Percentiles rank a stretch among this genome's conserved stretches.
phyloP scores from a whole-genome alignment of 305 asterid species.

The Fraxinus greggii region DNA sequence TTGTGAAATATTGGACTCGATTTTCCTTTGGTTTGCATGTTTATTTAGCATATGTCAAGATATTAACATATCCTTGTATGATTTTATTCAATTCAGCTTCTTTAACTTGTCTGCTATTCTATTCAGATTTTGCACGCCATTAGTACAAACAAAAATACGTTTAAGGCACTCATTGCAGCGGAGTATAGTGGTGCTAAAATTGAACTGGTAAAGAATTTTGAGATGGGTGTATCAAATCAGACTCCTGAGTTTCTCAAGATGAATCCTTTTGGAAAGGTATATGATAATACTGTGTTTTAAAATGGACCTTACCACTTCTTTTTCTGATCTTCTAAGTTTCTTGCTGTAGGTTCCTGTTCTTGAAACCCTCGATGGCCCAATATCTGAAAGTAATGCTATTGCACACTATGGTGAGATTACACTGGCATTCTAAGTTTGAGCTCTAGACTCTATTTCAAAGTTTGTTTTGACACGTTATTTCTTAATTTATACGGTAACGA shows the following conservation, averaged over 20 bases:
- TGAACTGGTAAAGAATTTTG: slow-evolving; percentile 42
- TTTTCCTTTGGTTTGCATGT: not conserved
- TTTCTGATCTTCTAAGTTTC: slow-evolving; percentile 15
- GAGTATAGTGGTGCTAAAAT: slow-evolving; percentile 47
- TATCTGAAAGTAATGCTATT: slow-evolving; percentile 63
- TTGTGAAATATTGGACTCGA: not conserved
- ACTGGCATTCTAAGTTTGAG: not conserved
- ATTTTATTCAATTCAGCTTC: slow-evolving; percentile 1
- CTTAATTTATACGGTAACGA: slow-evolving; percentile 39
- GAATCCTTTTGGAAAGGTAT: slow-evolving; percentile 57
- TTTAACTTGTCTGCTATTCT: slow-evolving; percentile 4
- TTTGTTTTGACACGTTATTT: slow-evolving; percentile 23
- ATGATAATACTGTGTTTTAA: not conserved
- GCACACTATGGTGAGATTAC: slow-evolving; percentile 59
- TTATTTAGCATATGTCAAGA: not conserved
- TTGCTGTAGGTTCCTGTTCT: slow-evolving; percentile 63
- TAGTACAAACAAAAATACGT: slow-evolving; percentile 33
- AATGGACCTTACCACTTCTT: not conserved
- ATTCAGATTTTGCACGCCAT: slow-evolving; percentile 38
- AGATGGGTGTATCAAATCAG: slow-evolving; percentile 54
- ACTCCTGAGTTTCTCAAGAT: slow-evolving; percentile 55
- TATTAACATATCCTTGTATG: not conserved
- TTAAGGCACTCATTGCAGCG: slow-evolving; percentile 44
- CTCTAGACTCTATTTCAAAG: not conserved
- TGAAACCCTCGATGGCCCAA: slow-evolving; percentile 74